Evolutionary conservation across 2,329 filamentous ascomycete genomes (phyloP), one percentile per base, ranked within the genome.

Genomic region (Aspergillus sp.): DNA sequence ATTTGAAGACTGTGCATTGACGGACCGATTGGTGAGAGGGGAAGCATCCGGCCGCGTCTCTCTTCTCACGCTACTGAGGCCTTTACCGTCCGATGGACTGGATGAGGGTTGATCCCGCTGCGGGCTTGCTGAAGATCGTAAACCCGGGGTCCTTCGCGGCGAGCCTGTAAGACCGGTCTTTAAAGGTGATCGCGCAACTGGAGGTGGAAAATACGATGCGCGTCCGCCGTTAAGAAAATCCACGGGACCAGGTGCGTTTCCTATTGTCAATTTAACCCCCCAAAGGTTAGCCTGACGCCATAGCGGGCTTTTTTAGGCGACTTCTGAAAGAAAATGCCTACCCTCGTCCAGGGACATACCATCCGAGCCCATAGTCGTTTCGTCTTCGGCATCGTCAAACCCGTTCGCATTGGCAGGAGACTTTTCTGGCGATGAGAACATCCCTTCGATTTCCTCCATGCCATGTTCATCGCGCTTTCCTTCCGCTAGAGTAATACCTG

Each of bases 391-490:
- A 39, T 54, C 51, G 36, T 54, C 46, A 45, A 63, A 61, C 3
- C 55, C 64, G 52, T 64, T 61, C 35, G 57, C 53, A 48, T 60
- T 61, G 26, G 59, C 51, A 1, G 74, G 71, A n/a, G 75, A 77
- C 45, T 83, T 86, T 54, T 81, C 79, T 9, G 90, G 89, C 19
- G 90, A 95, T 6, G 90, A 96, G 67, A 95, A 95, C 54, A 97
- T 81, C 55, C 81, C 81, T 33, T 91, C 86, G 48, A 95, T 78
- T 33, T 87, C 85, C 64, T 96, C 88, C 73, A 98, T 82, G 66
- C 91, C 93, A 75, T 95, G 76, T 65, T 94, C 89, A 69, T 97
- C 91, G 70, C 88, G 85, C 50, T 83, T 74, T 44, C 88, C 88
- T 46, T 95, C 88, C 59, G 82, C 80, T 30, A 97, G 69, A 1